phyloP scores from a whole-genome alignment of 75 land plant genomes.

The Pinus albicaulis region DNA sequence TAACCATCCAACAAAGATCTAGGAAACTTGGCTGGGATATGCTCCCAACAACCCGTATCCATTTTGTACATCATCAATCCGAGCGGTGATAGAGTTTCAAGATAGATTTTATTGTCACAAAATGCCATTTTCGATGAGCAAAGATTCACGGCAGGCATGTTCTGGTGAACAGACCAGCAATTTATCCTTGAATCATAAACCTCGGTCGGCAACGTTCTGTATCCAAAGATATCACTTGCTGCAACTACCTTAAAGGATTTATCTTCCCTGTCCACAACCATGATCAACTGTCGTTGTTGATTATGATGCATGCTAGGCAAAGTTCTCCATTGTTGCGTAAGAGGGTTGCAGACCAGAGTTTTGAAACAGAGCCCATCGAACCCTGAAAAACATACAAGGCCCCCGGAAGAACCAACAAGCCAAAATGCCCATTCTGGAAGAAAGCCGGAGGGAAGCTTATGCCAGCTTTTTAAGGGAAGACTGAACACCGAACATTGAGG shows the following conservation, averaged over 20 bases:
- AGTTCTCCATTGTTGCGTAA: constrained; percentile 50
- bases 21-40: constrained; percentile 61
- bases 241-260: constrained; percentile 61
- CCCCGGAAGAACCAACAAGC: constrained; percentile 81
- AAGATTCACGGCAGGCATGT: constrained; percentile 59
- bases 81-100: constrained; percentile 69
- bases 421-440: constrained; percentile 66
- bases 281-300: constrained; percentile 54
- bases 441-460: constrained; percentile 53
- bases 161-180: constrained; percentile 56
- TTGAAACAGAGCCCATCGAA: constrained; percentile 51
- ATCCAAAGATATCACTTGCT: constrained; percentile 63
- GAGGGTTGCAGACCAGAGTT: constrained; percentile 66
- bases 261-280: constrained; percentile 52
- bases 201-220: constrained; percentile 64
- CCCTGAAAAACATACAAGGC: constrained; percentile 67
- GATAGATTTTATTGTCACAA: constrained; percentile 59
- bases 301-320: constrained; percentile 72
- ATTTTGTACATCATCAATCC: constrained; percentile 68
- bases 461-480: constrained; percentile 63
- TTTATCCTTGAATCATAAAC: constrained; percentile 64
- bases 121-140: constrained; percentile 78
- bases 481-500: constrained; percentile 61
- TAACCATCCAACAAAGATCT: constrained; percentile 64
- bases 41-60: constrained; percentile 68